phyloP scores from a whole-genome alignment of 768 basidiomycete genomes.

The Trametes cubensis region DNA sequence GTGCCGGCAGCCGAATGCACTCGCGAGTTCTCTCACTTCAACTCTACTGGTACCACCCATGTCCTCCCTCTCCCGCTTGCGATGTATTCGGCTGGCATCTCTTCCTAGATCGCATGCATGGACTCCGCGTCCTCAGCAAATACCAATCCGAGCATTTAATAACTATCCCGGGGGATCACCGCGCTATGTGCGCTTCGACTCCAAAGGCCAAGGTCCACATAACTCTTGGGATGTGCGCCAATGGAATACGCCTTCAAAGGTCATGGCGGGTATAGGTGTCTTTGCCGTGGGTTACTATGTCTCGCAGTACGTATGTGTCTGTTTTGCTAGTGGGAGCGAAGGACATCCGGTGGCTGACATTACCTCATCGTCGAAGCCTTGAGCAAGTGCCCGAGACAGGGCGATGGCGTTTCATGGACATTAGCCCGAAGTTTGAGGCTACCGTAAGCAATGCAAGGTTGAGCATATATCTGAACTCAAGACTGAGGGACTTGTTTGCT shows the following conservation, averaged over 20 bases:
- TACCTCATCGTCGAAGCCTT: constrained; percentile 48
- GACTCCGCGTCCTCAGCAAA: background rate
- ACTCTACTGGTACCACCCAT: background rate
- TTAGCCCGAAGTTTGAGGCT: constrained; percentile 58
- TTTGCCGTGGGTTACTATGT: constrained; percentile 33
- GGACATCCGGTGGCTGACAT: no score
- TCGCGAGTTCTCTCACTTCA: background rate
- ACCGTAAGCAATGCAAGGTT: constrained; percentile 39
- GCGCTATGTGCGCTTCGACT: constrained; percentile 27
- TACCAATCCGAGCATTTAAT: background rate
- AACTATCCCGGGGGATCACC: constrained; percentile 5
- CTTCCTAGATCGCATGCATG: background rate
- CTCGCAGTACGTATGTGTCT: constrained; percentile 34
- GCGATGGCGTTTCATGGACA: constrained; percentile 87
- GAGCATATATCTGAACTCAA: background rate
- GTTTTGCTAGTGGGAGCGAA: background rate
- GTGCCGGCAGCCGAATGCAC: background rate
- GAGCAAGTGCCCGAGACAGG: constrained; percentile 88
- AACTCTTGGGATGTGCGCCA: constrained; percentile 20
- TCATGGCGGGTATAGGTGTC: constrained; percentile 25
- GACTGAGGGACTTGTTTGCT: background rate
- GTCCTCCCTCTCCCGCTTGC: constrained; percentile 1
- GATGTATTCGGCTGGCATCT: background rate
- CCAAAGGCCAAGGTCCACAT: constrained; percentile 6
- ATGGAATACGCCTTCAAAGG: constrained; percentile 19